Base-by-base conservation (phyloP, 306 rosid species). In the Erythrophleum fordii region DNA sequence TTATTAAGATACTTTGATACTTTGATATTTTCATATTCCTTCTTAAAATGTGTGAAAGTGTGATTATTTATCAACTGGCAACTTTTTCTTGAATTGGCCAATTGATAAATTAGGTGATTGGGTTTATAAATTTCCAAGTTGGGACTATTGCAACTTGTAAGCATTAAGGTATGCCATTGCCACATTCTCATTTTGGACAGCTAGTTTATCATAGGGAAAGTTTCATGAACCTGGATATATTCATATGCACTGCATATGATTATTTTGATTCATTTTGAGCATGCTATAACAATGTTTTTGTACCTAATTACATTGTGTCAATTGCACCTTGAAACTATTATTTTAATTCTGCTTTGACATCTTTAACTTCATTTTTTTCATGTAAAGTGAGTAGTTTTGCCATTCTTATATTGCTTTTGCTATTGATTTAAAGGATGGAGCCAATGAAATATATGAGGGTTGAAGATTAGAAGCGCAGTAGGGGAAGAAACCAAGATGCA, bases 401-500 rank as follows among this genome's bases (percentile, higher is more conserved):
- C 35, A 45, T 41, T 74, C 69, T 79, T 52, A 76, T 53, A 74
- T 44, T 80, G 29, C 35, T 76, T 83, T 80, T 77, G 46, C 72
- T 14, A 42, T 82, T 58, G 11, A n/a, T 82, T 76, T 84, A 76
- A 59, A 94, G 98, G 98, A 94, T 77, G 96, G 98, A 52, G 98
- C 98, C 55, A 94, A 92, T 85, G 98, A 94, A 87, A 94, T 94
- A 88, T 94, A 86, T 77, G 86, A 86, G 97, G 85, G 97, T 94
- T 56, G 98, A 94, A 82, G 98, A 94, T 86, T 97, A 94, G 70
- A 94, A 92, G 84, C 92, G 97, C 60, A 94, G 97, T 73, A 92
- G 98, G 83, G 98, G 98, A 85, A 91, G 98, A 88, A 94, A 94
- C 87, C 97, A 92, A 86, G 98, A 94, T 55, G 97, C 98, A 0